Evolutionary conservation across 2,329 filamentous ascomycete species (phyloP).

Genomic region (Nakataea oryzae): DNA sequence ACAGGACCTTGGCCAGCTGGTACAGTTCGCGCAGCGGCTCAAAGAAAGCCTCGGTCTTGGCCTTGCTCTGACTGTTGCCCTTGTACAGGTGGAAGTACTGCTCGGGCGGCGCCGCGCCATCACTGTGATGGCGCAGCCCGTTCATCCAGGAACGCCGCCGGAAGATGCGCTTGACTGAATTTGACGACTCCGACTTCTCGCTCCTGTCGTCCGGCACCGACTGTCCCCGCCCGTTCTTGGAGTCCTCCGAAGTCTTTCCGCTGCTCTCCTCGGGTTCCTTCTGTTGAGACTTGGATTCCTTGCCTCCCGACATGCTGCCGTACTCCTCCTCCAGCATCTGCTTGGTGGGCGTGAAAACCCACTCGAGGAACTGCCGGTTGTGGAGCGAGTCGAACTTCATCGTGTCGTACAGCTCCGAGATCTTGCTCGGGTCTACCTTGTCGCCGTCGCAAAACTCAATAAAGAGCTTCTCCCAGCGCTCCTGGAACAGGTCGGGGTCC

Average conservation of each 20-base stretch:
- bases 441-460: constrained; percentile 92
- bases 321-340: constrained; percentile 66
- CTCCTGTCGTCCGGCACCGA: constrained; percentile 2
- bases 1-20: constrained; percentile 84
- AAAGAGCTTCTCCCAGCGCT: constrained; percentile 98
- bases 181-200: constrained; percentile 9
- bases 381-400: constrained; percentile 99
- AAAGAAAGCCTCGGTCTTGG: constrained; percentile 74
- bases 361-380: constrained; percentile 92
- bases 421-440: constrained; percentile 97
- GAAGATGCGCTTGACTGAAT: constrained; percentile 41
- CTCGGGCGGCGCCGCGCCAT: constrained; percentile 47
- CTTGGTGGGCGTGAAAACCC: constrained; percentile 86
- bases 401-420: constrained; percentile 95
- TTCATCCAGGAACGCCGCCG: constrained; percentile 51
- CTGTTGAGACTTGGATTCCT: constrained; percentile 15
- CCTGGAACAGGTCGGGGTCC: constrained; percentile 86
- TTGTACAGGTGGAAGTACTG: constrained; percentile 88
- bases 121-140: constrained; percentile 30
- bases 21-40: constrained; percentile 89
- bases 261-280: constrained; percentile 28
- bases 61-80: constrained; percentile 61
- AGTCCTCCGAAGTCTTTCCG: constrained; percentile 24
- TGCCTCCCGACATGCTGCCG: constrained; percentile 20
- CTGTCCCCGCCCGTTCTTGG: constrained; percentile 15